A percentile compares a stretch with the other conserved stretches of the same genome.
Conservation (phyloP, 208 protist species). For the Acanthamoeba royreba region DNA sequence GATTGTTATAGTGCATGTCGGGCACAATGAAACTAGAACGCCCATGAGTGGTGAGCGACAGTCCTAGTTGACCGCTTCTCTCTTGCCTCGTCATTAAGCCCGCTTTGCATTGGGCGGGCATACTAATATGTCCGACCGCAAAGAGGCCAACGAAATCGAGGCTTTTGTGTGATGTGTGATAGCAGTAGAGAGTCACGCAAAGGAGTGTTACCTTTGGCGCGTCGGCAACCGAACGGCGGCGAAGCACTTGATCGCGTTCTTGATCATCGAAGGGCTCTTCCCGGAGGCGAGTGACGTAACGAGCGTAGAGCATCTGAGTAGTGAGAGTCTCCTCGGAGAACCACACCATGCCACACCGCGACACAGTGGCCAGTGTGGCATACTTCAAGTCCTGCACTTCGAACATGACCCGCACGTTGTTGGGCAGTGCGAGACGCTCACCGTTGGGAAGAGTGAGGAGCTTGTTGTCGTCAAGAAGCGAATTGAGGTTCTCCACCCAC, state of each 20-base stretch:
- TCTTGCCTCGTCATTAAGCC: too few species aligned
- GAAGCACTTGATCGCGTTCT: constrained; percentile 46
- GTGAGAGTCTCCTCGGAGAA: constrained; percentile 92
- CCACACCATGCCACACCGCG: constrained; percentile 99
- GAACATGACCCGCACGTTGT: constrained; percentile 97
- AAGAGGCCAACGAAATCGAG: too few species aligned
- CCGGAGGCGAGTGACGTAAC: constrained; percentile 64
- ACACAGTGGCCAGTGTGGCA: constrained; percentile 97
- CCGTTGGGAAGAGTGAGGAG: constrained; percentile 99
- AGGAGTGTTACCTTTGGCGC: neutral
- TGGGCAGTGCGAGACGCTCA: constrained; percentile 95
- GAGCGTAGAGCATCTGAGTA: constrained; percentile 85
- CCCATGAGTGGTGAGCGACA: too few species aligned
- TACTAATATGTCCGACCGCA: too few species aligned
- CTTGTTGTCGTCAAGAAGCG: constrained; percentile 98
- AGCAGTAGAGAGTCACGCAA: neutral
- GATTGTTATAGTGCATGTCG: too few species aligned
- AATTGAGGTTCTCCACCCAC: constrained; percentile 99
- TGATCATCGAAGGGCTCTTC: constrained; percentile 60
- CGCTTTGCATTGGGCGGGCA: too few species aligned
- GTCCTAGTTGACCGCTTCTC: too few species aligned
- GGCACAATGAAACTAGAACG: too few species aligned
- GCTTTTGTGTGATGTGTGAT: neutral
- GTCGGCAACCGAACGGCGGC: neutral
- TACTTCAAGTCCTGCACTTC: constrained; percentile 96